Evolutionary conservation across 2,329 filamentous ascomycete genomes (phyloP).

Genomic region (Beauveria brongniartii): DNA sequence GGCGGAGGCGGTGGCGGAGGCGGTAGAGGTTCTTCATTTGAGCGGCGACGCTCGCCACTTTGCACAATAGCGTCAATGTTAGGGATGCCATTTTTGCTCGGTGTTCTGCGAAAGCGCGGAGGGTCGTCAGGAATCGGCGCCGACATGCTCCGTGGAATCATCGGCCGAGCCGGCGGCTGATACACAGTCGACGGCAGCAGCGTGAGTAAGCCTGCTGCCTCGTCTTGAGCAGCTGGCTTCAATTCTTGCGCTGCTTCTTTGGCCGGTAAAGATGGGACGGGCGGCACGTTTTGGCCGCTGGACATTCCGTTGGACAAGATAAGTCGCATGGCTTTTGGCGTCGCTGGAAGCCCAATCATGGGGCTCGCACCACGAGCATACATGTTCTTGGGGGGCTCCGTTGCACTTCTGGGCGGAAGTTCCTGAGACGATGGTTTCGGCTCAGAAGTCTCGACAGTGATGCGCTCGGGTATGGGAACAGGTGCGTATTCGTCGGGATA

Average conservation of each 20-base stretch:
- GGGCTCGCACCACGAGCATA: conserved; percentile 35
- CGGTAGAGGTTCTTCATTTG: conserved; percentile 41
- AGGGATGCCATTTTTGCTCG: conserved; percentile 28
- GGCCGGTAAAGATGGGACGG: not conserved
- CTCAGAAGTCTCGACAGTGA: conserved; percentile 35
- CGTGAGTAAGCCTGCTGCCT: conserved; percentile 29
- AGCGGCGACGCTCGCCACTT: conserved; percentile 32
- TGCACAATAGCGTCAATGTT: conserved; percentile 41
- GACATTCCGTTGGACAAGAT: conserved; percentile 49
- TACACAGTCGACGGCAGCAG: conserved; percentile 53
- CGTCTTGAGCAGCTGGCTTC: conserved; percentile 19
- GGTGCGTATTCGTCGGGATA: conserved; percentile 53
- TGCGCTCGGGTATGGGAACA: conserved; percentile 10
- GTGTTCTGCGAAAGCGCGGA: conserved; percentile 25
- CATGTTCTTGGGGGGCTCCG: conserved; percentile 50
- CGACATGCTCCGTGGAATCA: conserved; percentile 54
- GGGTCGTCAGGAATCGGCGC: conserved; percentile 40
- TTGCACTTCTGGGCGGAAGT: conserved; percentile 53
- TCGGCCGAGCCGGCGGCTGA: conserved; percentile 41
- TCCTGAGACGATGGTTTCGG: conserved; percentile 33
- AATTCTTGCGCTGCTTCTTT: conserved; percentile 22
- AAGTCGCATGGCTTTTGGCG: conserved; percentile 83
- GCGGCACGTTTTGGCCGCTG: conserved; percentile 15
- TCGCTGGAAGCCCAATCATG: conserved; percentile 75
- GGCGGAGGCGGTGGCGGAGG: conserved; percentile 35